Conservation (phyloP, 768 basidiomycete species). For the Termitomyces heimii region DNA sequence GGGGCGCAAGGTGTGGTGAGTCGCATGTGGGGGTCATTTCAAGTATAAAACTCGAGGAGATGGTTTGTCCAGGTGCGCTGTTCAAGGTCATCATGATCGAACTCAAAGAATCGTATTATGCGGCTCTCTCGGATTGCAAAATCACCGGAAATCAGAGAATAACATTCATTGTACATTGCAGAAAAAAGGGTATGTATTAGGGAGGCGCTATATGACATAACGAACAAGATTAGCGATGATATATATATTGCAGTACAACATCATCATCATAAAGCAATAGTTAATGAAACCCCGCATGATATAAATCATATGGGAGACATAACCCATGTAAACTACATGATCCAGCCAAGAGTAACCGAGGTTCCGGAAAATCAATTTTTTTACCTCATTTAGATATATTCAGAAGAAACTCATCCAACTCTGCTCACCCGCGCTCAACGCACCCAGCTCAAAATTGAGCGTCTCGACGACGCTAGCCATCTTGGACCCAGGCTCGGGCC, state of each 20-base stretch:
- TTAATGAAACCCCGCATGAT: not conserved
- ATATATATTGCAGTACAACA: not conserved
- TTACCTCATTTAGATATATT: not conserved
- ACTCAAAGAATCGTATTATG: not conserved
- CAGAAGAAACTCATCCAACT: constrained; percentile 47
- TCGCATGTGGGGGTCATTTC: not conserved
- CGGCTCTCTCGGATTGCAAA: constrained; percentile 11
- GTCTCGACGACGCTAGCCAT: constrained; percentile 35
- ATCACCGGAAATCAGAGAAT: constrained; percentile 6
- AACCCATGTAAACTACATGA: not conserved
- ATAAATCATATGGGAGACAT: not conserved
- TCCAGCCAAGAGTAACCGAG: not conserved
- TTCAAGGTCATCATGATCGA: constrained; percentile 5
- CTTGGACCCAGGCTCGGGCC: constrained; percentile 26
- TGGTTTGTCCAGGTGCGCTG: not conserved
- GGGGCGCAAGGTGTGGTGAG: constrained; percentile 2
- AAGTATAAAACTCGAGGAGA: not conserved
- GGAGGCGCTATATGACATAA: not conserved
- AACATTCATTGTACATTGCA: not conserved
- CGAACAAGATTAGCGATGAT: not conserved
- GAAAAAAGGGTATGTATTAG: not conserved
- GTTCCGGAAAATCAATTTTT: not conserved
- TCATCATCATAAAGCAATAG: not conserved
- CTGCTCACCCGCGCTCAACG: constrained; percentile 35
- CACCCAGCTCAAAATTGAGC: constrained; percentile 43